These are phyloP conservation scores for Sarocladium strictum DNA, from an alignment of 2,329 filamentous ascomycete genomes.

Conservation along the genomic window DNA sequence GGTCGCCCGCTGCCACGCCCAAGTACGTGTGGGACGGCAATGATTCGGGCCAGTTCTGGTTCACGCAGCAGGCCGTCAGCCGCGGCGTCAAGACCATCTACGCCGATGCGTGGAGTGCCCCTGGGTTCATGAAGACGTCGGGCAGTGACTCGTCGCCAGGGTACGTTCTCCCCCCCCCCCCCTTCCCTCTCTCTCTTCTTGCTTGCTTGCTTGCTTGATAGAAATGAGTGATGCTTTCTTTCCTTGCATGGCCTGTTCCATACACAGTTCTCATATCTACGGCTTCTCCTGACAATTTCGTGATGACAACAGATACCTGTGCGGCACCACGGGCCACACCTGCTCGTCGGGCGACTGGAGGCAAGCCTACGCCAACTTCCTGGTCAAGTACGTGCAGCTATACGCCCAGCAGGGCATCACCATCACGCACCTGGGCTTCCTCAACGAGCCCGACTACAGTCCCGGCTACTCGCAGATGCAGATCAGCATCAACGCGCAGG, in stretches of 20 bases:
- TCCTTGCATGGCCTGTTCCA: too few relatives aligned
- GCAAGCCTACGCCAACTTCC: conserved; percentile 41
- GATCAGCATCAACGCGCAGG: conserved; percentile 22
- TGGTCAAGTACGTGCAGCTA: conserved; percentile 40
- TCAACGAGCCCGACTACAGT: conserved; percentile 32
- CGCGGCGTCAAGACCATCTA: conserved; percentile 33
- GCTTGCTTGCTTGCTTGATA: conserved; percentile 1
- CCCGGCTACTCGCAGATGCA: conserved; percentile 32
- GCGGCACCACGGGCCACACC: conserved; percentile 30
- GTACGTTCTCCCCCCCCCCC: conserved; percentile 9
- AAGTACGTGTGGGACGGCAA: conserved; percentile 40
- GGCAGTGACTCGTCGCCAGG: conserved; percentile 23
- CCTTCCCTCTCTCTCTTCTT: background rate
- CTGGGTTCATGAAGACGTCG: conserved; percentile 43
- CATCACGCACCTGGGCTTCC: conserved; percentile 39
- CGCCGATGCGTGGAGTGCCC: conserved; percentile 40
- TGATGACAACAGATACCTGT: conserved; percentile 22
- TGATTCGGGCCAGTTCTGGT: conserved; percentile 44
- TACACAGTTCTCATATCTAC: too few relatives aligned
- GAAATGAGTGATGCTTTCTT: too few relatives aligned
- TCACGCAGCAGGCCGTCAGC: conserved; percentile 40
- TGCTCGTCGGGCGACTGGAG: conserved; percentile 39
- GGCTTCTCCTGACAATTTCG: too few relatives aligned
- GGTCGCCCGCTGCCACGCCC: conserved; percentile 31
- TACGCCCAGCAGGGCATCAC: conserved; percentile 37